Percentiles rank a stretch among this genome's conserved stretches.
These are phyloP conservation scores for grape (Vitis vinifera) DNA, from an alignment of 164 flowering plant genomes.

Conservation along the genomic window ASM3070453v1 NC_081818.1:3279001-3279500, in stretches of 20 bases:
- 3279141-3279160: neutral
- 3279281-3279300: neutral
- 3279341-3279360: slow-evolving; percentile 19
- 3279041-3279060: too few species aligned
- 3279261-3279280: neutral
- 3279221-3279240: neutral
- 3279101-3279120: neutral
- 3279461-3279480: slow-evolving; percentile 20
- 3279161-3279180: neutral
- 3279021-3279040: too few species aligned
- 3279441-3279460: slow-evolving; percentile 23
- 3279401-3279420: slow-evolving; percentile 22
- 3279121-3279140: neutral
- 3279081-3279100: neutral
- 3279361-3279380: slow-evolving; percentile 20
- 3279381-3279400: slow-evolving; percentile 20
- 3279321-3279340: slow-evolving; percentile 36
- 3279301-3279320: neutral
- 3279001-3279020: too few species aligned
- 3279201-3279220: neutral
- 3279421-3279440: slow-evolving; percentile 16
- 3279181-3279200: neutral
- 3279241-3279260: neutral
- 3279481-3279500: slow-evolving; percentile 38
- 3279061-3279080: too few species aligned